Conservation (phyloP, 169 alveolate genomes). For the Toxoplasma gondii region DNA sequence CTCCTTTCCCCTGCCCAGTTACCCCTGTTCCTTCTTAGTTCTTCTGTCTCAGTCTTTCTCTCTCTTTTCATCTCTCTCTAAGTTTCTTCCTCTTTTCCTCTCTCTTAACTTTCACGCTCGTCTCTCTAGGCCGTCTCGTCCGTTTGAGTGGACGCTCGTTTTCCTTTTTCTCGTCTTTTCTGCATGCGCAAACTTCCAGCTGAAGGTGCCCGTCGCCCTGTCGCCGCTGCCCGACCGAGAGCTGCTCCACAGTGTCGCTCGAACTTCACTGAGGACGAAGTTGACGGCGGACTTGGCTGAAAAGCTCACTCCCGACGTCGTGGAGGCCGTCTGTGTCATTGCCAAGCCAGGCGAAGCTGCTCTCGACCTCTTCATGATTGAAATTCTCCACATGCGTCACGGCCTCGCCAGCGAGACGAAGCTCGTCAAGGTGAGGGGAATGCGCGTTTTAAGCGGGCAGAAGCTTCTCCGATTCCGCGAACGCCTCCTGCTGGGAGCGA, state of each 20-base stretch:
- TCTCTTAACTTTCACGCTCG: too few relatives aligned
- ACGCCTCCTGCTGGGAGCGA: background rate
- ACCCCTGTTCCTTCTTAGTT: too few relatives aligned
- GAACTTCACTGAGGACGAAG: conserved; percentile 94
- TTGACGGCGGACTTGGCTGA: conserved; percentile 90
- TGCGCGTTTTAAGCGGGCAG: background rate
- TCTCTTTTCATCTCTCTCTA: background rate
- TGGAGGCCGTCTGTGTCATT: conserved; percentile 90
- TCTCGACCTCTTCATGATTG: conserved; percentile 98
- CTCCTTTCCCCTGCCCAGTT: too few relatives aligned
- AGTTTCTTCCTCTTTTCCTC: too few relatives aligned
- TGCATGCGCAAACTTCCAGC: background rate
- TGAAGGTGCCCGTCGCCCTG: conserved; percentile 10
- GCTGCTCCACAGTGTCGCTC: conserved; percentile 91
- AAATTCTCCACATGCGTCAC: conserved; percentile 97
- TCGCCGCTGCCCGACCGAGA: conserved; percentile 76
- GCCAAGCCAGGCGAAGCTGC: conserved; percentile 80
- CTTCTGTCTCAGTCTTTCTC: background rate
- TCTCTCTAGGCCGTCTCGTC: too few relatives aligned
- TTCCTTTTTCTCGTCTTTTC: too few relatives aligned
- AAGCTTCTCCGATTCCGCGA: background rate
- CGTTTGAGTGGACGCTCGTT: too few relatives aligned
- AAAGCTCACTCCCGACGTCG: conserved; percentile 93
- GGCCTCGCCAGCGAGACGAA: conserved; percentile 95
- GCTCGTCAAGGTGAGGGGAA: conserved; percentile 81